Conservation (phyloP, 108 stramenopile species). For the Chaetoceros tenuissimus region DNA sequence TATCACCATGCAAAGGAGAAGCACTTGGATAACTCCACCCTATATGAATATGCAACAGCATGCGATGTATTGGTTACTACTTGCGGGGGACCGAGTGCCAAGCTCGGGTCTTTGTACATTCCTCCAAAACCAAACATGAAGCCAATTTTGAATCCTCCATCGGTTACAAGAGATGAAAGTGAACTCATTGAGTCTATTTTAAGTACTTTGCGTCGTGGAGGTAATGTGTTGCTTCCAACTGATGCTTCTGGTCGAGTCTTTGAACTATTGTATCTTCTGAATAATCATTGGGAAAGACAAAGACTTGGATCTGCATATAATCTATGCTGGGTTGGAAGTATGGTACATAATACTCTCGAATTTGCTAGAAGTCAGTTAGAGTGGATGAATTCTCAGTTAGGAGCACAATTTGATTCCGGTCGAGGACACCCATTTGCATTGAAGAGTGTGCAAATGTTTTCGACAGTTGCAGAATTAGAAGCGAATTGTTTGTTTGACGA, state of each 20-base stretch:
- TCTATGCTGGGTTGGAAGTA: constrained; percentile 82
- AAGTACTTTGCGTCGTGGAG: constrained; percentile 77
- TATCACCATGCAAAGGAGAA: constrained; percentile 79
- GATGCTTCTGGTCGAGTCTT: constrained; percentile 85
- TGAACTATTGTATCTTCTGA: constrained; percentile 74
- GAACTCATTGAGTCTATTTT: constrained; percentile 61
- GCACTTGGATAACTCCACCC: constrained; percentile 68
- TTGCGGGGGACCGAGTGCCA: constrained; percentile 63
- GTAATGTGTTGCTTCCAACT: constrained; percentile 86
- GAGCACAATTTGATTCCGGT: constrained; percentile 46
- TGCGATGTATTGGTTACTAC: constrained; percentile 70
- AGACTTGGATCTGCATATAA: constrained; percentile 60
- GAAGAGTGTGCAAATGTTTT: constrained; percentile 42
- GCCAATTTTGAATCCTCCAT: constrained; percentile 27
- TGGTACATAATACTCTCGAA: constrained; percentile 80
- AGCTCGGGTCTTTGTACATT: constrained; percentile 43
- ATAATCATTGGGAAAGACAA: constrained; percentile 79
- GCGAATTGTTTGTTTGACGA: constrained; percentile 13
- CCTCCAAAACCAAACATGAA: constrained; percentile 18
- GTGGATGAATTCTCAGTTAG: constrained; percentile 72
- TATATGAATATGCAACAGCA: constrained; percentile 63
- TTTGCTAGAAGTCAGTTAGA: constrained; percentile 83
- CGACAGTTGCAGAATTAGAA: constrained; percentile 46
- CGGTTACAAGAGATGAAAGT: constrained; percentile 34
- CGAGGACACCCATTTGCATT: constrained; percentile 54